Conservation (phyloP, 768 basidiomycete genomes). For the Boletus patriciae region DNA sequence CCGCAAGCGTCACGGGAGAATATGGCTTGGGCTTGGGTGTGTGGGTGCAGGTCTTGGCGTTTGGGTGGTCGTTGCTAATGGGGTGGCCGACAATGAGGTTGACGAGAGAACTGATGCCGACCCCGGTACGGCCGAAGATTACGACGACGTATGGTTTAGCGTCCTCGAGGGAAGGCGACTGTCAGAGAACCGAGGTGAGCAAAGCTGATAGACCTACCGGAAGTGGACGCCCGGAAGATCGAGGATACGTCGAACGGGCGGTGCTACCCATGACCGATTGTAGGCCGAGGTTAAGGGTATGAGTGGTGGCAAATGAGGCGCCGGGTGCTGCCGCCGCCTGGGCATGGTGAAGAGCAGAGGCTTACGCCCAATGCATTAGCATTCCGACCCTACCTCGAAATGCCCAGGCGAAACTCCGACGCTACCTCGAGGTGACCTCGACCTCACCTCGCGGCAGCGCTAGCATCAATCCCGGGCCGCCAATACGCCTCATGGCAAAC, state of each 20-base stretch:
- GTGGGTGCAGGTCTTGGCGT: background rate
- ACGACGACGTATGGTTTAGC: slow-evolving; percentile 23
- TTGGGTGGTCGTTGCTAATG: slow-evolving; percentile 13
- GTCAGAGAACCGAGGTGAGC: background rate
- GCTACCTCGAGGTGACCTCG: no score
- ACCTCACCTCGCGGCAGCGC: no score
- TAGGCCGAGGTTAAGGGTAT: background rate
- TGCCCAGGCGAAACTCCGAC: no score
- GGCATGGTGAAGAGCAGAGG: background rate
- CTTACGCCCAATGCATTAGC: background rate
- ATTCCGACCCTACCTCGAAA: no score
- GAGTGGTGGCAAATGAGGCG: background rate
- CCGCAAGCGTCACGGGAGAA: background rate
- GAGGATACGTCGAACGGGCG: background rate
- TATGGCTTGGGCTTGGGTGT: background rate
- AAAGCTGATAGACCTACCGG: background rate
- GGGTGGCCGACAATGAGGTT: slow-evolving; percentile 28
- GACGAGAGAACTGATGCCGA: slow-evolving; percentile 30
- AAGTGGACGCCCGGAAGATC: background rate
- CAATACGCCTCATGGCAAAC: slow-evolving; percentile 17
- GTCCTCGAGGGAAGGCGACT: background rate
- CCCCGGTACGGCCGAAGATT: slow-evolving; percentile 30
- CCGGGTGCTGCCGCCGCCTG: background rate
- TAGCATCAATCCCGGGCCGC: no score
- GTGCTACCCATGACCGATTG: background rate